Evolutionary conservation across 208 protist genomes (phyloP).

Genomic region (Jaenimonas drosophilae): DNA sequence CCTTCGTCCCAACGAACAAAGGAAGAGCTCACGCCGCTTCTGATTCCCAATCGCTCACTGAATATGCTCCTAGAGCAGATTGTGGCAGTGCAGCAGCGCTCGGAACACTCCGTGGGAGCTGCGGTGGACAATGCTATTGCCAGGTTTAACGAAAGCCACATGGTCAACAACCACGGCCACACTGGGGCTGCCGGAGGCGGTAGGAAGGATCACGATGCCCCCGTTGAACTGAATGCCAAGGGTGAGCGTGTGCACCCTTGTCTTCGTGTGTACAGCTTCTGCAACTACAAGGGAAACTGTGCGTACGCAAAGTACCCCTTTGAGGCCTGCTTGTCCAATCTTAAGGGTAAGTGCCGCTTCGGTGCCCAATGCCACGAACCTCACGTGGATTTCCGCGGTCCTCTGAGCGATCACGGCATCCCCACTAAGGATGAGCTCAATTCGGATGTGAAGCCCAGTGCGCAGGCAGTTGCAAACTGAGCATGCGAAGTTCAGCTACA

Average conservation of each 20-base stretch:
- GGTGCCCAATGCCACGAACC: conserved; percentile 77
- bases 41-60: conserved; percentile 76
- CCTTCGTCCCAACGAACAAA: conserved; percentile 68
- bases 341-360: conserved; percentile 87
- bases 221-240: conserved; percentile 31
- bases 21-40: conserved; percentile 41
- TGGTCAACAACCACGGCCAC: conserved; percentile 6
- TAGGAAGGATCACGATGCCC: not conserved
- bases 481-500: too few species aligned
- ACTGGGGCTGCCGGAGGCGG: conserved; percentile 5
- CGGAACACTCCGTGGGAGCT: too few species aligned
- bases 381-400: conserved; percentile 75
- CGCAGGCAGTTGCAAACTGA: not conserved
- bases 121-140: too few species aligned
- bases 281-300: conserved; percentile 82
- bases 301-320: conserved; percentile 84
- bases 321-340: conserved; percentile 79
- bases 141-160: not conserved
- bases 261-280: conserved; percentile 83
- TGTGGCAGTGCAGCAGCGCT: conserved; percentile 15
- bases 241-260: conserved; percentile 77
- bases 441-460: too few species aligned
- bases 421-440: too few species aligned
- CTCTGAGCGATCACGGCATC: conserved; percentile 39
- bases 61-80: conserved; percentile 72